Evolutionary conservation across 2,329 filamentous ascomycete species (phyloP), one percentile per base, ranked within the genome.

Genomic region (Mycogone perniciosa): DNA sequence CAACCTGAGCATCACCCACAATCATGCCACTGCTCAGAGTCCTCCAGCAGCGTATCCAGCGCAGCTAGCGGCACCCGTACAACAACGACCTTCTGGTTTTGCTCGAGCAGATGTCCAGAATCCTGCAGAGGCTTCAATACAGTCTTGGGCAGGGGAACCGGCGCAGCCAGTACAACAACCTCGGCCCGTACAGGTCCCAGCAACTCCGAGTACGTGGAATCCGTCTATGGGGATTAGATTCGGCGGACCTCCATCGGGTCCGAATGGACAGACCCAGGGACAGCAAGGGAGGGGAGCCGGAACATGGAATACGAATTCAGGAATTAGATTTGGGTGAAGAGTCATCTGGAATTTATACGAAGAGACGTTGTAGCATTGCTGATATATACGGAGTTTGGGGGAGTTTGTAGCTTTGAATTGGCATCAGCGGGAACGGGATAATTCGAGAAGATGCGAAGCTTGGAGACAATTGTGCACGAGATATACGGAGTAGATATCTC

Each of bases 151-250:
- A 41, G 74, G 74, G 3, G 76, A 76, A 42, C 72, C 76, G 43
- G 80, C 83, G 13, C 77, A 84, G 35, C 50, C 38, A 11, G 20
- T 20, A 20, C 20, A 7, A 57, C 85, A 64, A 70, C 79, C 62
- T 0, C 67, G 66, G 40, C 78, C 79, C 0, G 70, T 75, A 50
- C 71, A 76, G 2, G 67, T 71, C 45, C 63, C 68, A 54, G 63
- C 70, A 0, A 59, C 61, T 7, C 57, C 60, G 1, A 61, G 57
- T 6, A 63, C 66, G 65, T 96, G 90, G 90, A 84, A 81, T 50
- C 88, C 89, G 0, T 84, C 85, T 2, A 84, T 88, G 75, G 87
- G 86, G 0, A 93, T 95, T 60, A 84, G 83, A 51, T 95, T 96
- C 66, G 81, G 80, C 1, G 76, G 71, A 11, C 41, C 49, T 26